Conservation (phyloP, 768 basidiomycete genomes). For the Gelatoporia subvermispora region DNA sequence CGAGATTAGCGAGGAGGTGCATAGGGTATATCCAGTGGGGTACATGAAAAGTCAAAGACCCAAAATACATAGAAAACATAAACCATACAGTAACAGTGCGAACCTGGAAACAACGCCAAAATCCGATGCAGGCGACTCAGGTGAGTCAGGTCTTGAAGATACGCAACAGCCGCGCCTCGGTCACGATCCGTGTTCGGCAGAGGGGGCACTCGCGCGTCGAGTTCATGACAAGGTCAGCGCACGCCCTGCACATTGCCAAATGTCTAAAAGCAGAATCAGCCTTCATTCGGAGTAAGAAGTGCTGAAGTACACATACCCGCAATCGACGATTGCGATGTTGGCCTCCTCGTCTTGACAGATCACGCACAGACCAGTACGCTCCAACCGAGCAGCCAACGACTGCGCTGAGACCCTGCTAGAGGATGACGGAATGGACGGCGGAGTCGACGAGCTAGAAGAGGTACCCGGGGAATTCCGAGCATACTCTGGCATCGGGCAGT, state of each 20-base stretch:
- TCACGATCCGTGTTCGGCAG: slow-evolving; percentile 85
- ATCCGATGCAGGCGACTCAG: too few relatives aligned
- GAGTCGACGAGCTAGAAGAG: slow-evolving; percentile 8
- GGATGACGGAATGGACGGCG: slow-evolving; percentile 23
- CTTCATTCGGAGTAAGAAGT: not conserved
- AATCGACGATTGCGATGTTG: slow-evolving; percentile 90
- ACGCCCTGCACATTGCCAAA: slow-evolving; percentile 70
- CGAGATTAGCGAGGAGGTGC: too few relatives aligned
- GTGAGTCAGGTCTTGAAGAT: slow-evolving; percentile 56
- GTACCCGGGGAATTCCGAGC: not conserved
- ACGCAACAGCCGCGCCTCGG: slow-evolving; percentile 71
- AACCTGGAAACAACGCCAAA: too few relatives aligned
- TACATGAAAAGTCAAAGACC: too few relatives aligned
- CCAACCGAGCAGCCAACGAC: slow-evolving; percentile 38
- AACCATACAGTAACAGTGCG: too few relatives aligned
- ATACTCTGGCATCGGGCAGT: too few relatives aligned
- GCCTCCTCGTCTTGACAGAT: slow-evolving; percentile 95
- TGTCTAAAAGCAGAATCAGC: slow-evolving; percentile 43
- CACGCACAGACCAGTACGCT: slow-evolving; percentile 79
- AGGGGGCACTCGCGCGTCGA: slow-evolving; percentile 86
- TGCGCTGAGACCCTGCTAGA: slow-evolving; percentile 28
- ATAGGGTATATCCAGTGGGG: too few relatives aligned
- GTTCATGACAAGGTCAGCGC: slow-evolving; percentile 74
- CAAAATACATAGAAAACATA: too few relatives aligned
- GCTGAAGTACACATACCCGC: slow-evolving; percentile 58